Conservation (phyloP, 2,329 filamentous ascomycete genomes). For the Phialocephala subalpina region DNA sequence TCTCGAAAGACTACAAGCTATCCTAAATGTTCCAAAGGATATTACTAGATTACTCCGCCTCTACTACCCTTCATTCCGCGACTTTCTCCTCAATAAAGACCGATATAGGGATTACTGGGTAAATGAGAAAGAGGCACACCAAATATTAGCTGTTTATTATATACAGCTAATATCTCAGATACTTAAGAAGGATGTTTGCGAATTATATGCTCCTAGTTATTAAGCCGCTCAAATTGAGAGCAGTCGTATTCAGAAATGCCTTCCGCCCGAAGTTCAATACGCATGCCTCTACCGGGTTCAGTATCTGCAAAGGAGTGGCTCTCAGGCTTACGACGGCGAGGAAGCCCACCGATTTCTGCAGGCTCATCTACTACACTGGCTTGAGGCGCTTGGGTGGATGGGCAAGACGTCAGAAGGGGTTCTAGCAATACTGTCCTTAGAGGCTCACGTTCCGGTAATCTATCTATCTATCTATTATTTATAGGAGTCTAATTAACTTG, state of each 20-base stretch:
- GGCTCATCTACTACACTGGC: slow-evolving; percentile 39
- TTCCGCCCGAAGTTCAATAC: slow-evolving; percentile 42
- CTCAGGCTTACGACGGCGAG: too few species aligned
- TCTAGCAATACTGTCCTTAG: slow-evolving; percentile 17
- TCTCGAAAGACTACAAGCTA: too few species aligned
- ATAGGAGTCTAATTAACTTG: too few species aligned
- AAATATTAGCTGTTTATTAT: not conserved
- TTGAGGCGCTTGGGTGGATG: slow-evolving; percentile 37
- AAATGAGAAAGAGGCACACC: not conserved
- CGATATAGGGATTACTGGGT: not conserved
- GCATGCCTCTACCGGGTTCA: slow-evolving; percentile 47
- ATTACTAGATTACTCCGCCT: not conserved
- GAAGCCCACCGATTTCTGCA: slow-evolving; percentile 43
- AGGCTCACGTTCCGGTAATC: slow-evolving; percentile 13
- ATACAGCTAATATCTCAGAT: not conserved
- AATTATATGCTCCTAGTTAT: slow-evolving; percentile 2
- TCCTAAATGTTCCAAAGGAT: too few species aligned
- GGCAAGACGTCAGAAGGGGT: slow-evolving; percentile 22
- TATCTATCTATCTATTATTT: too few species aligned
- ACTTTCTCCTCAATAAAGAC: not conserved
- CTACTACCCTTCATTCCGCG: not conserved
- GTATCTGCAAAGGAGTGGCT: slow-evolving; percentile 40
- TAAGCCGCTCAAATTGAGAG: slow-evolving; percentile 13
- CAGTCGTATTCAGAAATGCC: slow-evolving; percentile 18
- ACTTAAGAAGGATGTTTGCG: slow-evolving; percentile 29